These are phyloP conservation scores for Phytophthora hibernalis DNA, from an alignment of 352 stramenopile species.

Conservation along the genomic window DNA sequence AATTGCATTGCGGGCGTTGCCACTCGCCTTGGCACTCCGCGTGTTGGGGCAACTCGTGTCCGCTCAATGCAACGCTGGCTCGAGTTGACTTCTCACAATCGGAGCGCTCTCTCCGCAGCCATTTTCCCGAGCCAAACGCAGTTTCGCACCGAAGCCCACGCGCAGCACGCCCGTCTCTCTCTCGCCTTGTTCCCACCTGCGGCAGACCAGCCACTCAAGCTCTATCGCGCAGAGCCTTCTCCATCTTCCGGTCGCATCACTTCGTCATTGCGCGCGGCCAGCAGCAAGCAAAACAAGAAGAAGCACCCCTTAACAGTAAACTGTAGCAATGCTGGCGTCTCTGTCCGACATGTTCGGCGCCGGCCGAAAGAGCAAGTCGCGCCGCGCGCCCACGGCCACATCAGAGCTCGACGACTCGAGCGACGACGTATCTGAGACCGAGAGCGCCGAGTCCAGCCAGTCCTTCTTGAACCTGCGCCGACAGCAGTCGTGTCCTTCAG, in stretches of 20 bases:
- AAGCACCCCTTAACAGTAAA: neutral
- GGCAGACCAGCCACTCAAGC: conserved; percentile 20
- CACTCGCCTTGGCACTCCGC: no score
- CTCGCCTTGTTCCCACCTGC: conserved; percentile 38
- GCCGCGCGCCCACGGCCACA: conserved; percentile 48
- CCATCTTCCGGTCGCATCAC: conserved; percentile 2
- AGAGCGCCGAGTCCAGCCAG: conserved; percentile 55
- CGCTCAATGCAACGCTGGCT: conserved; percentile 4
- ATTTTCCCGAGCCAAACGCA: conserved; percentile 15
- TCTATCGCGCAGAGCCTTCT: conserved; percentile 3
- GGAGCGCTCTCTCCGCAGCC: conserved; percentile 7
- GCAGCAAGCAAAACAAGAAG: neutral
- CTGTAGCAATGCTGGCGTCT: conserved; percentile 38
- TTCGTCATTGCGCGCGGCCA: conserved; percentile 26
- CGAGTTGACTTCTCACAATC: conserved; percentile 9
- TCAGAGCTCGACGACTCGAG: conserved; percentile 49
- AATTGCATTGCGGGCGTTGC: no score
- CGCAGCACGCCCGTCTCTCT: conserved; percentile 17
- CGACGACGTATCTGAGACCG: conserved; percentile 65
- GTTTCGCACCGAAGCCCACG: conserved; percentile 26
- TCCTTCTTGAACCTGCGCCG: conserved; percentile 19
- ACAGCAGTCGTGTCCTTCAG: conserved; percentile 40
- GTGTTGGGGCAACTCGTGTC: neutral
- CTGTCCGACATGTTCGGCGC: conserved; percentile 37
- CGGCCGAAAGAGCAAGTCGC: conserved; percentile 22